Percentiles rank a stretch among this genome's conserved stretches.
Evolutionary conservation across 345 rosid species (phyloP).

Genomic region (Dovyalis caffra): DNA sequence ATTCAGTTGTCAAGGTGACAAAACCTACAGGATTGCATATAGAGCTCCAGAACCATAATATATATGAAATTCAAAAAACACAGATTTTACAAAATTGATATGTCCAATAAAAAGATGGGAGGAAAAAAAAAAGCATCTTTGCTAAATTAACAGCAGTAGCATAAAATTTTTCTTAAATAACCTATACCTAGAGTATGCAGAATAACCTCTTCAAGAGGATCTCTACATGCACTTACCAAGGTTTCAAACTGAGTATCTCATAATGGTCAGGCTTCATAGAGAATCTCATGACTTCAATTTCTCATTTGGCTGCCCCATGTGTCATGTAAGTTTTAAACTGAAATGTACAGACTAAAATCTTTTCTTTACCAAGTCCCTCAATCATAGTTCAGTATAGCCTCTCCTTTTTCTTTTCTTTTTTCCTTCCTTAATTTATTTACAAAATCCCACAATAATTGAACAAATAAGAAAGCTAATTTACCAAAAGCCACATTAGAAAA

Average conservation of each 20-base stretch:
- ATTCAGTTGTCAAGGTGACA: neutral
- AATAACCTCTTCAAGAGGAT: neutral
- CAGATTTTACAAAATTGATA: too few species aligned
- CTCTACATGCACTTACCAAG: neutral
- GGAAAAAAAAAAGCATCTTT: neutral
- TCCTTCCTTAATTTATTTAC: too few species aligned
- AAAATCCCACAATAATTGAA: neutral
- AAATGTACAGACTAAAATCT: neutral
- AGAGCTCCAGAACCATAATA: neutral
- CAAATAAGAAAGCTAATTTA: neutral
- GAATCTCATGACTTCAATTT: neutral
- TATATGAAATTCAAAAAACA: neutral
- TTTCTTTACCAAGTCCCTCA: neutral
- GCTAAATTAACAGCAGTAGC: neutral
- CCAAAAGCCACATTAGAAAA: neutral
- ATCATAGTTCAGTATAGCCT: neutral
- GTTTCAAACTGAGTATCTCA: neutral
- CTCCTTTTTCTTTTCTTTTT: too few species aligned
- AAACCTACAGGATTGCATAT: neutral
- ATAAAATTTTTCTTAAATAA: neutral
- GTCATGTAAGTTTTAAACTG: neutral
- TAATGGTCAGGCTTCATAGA: neutral
- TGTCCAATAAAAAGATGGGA: too few species aligned
- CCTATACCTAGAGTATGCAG: neutral
- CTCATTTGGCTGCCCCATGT: neutral